A percentile compares a stretch with the other conserved stretches of the same genome.
Evolutionary conservation across 1,284 basidiomycete genomes (phyloP).

Genomic region (Ganoderma lucidum): DNA sequence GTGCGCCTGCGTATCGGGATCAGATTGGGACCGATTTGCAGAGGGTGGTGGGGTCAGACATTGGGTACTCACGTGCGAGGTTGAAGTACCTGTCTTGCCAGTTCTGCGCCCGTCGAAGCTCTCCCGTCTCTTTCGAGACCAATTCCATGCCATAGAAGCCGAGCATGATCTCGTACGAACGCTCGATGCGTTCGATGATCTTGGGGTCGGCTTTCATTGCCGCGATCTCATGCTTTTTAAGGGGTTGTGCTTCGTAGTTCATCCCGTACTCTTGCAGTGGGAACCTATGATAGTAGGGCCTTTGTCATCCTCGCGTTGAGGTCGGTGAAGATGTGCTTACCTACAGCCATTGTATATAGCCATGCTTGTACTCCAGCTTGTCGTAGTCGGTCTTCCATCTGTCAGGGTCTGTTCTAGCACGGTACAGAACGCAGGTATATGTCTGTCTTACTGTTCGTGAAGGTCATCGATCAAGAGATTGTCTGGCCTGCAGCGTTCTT

Average conservation of each 20-base stretch:
- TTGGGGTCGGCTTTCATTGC: conserved; percentile 62
- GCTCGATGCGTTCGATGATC: conserved; percentile 59
- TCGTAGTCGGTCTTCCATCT: conserved; percentile 73
- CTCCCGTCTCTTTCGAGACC: conserved; percentile 61
- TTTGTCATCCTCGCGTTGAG: not conserved
- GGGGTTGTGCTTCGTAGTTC: conserved; percentile 71
- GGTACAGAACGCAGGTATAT: not conserved
- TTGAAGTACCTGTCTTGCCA: conserved; percentile 65
- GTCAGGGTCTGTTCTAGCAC: not conserved
- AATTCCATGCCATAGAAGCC: conserved; percentile 80
- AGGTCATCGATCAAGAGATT: conserved; percentile 68
- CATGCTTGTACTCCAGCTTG: conserved; percentile 73
- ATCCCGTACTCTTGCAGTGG: conserved; percentile 75
- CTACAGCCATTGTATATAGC: conserved; percentile 80
- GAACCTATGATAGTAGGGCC: conserved; percentile 51
- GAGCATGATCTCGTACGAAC: conserved; percentile 75
- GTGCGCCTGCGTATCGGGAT: conserved; percentile 50
- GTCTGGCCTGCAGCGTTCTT: conserved; percentile 66
- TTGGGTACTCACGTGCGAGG: conserved; percentile 65
- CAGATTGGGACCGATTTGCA: not conserved
- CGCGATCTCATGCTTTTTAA: conserved; percentile 69
- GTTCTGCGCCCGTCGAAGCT: conserved; percentile 54
- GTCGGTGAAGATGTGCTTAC: conserved; percentile 35
- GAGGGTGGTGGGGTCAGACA: not conserved
- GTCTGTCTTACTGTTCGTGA: conserved; percentile 56